Base-by-base conservation (phyloP, 371 early-diverging fungal species). In the Haplosporangium sp. region DNA sequence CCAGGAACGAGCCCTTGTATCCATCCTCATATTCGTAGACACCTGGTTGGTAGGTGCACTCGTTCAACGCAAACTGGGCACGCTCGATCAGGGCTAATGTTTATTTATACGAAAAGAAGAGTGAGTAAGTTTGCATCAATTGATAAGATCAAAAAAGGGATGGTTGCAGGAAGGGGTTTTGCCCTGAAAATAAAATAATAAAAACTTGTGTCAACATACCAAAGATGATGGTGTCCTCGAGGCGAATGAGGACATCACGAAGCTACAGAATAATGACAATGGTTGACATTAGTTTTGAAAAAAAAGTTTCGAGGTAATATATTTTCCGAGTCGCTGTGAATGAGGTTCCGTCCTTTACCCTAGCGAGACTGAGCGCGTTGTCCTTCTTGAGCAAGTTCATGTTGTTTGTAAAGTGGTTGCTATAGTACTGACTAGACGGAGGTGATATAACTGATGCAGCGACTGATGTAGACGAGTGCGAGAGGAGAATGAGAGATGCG, bases 141-240 rank as follows among this genome's bases (percentile, higher is more conserved):
- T 20, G 8, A 21, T 48, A 12, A n/a, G 53, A 46, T 0, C 13
- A 59, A 10, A 18, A 46, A 42, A 20, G 14, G 12, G 21, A 43
- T 0, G 23, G 1, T n/a, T 23, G 6, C 9, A 58, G 14, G 37
- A 20, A 9, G 41, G 18, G 0, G 13, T 9, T 6, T 5, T 43
- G 42, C 29, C n/a, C n/a, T 2, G n/a, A 13, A 18, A 21, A 40
- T 18, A 18, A 8, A 36, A 29, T 29, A 14, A 42, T 7, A 18
- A 21, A 43, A 48, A 48, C n/a, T 41, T 16, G 6, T 40, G 4
- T 1, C 29, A 5, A 50, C 80, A 55, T 84, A 94, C 95, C 94
- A 82, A 97, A 98, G 54, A 97, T 96, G 77, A 98, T 96, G 10
- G 96, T 94, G 83, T 98, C 98, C 82, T 98, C 98, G 36, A 96